A percentile compares a stretch with the other conserved stretches of the same genome.
These are phyloP conservation scores for Blastomyces percursus DNA, from an alignment of 2,329 filamentous ascomycete species.

Conservation along the genomic window DNA sequence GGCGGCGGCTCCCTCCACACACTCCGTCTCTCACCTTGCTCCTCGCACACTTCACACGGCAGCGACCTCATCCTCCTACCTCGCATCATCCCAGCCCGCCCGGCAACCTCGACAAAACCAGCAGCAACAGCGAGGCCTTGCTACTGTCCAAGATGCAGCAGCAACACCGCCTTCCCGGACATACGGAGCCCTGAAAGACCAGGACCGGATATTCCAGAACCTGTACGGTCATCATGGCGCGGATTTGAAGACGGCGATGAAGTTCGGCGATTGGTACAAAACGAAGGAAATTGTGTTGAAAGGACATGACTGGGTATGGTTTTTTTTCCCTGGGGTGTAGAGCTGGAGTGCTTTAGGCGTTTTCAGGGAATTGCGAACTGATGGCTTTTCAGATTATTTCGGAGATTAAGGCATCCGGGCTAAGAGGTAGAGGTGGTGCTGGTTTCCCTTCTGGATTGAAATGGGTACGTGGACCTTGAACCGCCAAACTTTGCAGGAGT, in stretches of 20 bases:
- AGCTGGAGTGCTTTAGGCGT: not conserved
- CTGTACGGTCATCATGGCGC: slow-evolving; percentile 86
- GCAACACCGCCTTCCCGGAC: slow-evolving; percentile 54
- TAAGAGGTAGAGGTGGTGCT: slow-evolving; percentile 90
- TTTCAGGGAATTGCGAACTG: slow-evolving; percentile 1
- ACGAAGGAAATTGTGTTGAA: slow-evolving; percentile 97
- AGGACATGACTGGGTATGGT: slow-evolving; percentile 77
- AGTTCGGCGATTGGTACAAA: slow-evolving; percentile 99
- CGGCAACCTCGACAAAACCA: slow-evolving; percentile 20
- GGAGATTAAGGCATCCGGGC: slow-evolving; percentile 91
- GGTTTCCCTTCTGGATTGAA: slow-evolving; percentile 97
- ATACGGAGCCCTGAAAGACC: slow-evolving; percentile 83
- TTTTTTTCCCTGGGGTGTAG: slow-evolving; percentile 1
- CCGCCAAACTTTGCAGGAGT: not conserved
- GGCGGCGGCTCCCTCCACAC: slow-evolving; percentile 35
- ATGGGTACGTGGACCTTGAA: slow-evolving; percentile 59
- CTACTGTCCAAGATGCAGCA: slow-evolving; percentile 60
- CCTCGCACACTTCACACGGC: slow-evolving; percentile 31
- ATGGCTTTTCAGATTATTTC: slow-evolving; percentile 60
- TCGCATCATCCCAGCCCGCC: slow-evolving; percentile 18
- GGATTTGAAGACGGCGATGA: slow-evolving; percentile 87
- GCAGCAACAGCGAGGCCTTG: slow-evolving; percentile 53
- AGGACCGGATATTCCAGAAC: slow-evolving; percentile 99
- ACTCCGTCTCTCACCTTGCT: slow-evolving; percentile 31
- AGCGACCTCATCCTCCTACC: not conserved